Evolutionary conservation across 345 rosid species (phyloP).

Genomic region (Moringa oleifera): DNA sequence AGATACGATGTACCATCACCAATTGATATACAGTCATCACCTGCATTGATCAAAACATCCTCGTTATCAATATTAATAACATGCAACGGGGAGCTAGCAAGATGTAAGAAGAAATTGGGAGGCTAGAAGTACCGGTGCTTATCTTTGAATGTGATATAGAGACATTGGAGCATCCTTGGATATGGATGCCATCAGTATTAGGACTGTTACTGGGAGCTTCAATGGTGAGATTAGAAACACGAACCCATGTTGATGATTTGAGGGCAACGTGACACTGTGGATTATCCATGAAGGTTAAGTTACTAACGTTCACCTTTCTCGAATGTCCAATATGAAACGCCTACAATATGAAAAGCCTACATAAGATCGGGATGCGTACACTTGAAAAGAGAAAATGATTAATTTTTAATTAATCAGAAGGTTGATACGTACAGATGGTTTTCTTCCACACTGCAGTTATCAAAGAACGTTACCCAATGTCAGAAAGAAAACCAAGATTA

Average conservation of each 20-base stretch:
- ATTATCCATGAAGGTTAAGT: conserved; percentile 29
- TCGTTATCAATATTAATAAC: no score
- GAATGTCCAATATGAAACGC: conserved; percentile 30
- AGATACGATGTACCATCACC: conserved; percentile 33
- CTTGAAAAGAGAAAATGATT: background rate
- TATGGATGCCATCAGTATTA: conserved; percentile 58
- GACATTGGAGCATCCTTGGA: conserved; percentile 30
- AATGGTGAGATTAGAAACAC: conserved; percentile 26
- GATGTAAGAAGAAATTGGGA: background rate
- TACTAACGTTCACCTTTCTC: conserved; percentile 24
- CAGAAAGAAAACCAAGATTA: conserved; percentile 2
- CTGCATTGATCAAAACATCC: conserved; percentile 10
- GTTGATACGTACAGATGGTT: conserved; percentile 32
- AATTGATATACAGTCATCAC: conserved; percentile 55
- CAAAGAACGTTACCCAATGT: background rate
- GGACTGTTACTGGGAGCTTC: conserved; percentile 37
- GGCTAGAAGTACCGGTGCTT: conserved; percentile 25
- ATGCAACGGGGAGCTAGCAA: no score
- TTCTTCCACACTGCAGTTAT: conserved; percentile 30
- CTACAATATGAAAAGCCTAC: conserved; percentile 12
- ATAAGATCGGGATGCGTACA: no score
- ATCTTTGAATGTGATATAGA: conserved; percentile 15
- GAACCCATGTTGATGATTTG: conserved; percentile 19
- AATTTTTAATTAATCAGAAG: background rate
- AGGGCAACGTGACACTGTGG: conserved; percentile 46